Evolutionary conservation across 305 asterid species (phyloP).

Genomic region (Solanum hybrid): DNA sequence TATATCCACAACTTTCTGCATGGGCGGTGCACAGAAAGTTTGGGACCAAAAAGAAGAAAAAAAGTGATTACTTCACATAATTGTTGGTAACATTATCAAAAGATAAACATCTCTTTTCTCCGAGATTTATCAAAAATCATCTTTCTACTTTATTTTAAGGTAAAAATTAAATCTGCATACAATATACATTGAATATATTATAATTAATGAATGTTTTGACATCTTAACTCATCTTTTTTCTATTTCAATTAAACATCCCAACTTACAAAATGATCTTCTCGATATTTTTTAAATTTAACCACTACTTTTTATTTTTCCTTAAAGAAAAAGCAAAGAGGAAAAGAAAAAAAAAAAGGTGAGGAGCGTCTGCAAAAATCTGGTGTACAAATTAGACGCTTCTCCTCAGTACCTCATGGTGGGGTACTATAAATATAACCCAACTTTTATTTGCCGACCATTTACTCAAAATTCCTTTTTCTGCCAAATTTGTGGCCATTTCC

Average conservation of each 20-base stretch:
- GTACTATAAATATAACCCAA: background rate
- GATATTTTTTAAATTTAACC: no score
- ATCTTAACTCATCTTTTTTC: no score
- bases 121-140: no score
- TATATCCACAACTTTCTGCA: background rate
- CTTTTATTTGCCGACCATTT: conserved; percentile 5
- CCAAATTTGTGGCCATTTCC: background rate
- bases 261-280: background rate
- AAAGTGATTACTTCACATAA: background rate
- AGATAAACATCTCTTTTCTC: no score
- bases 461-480: background rate
- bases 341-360: background rate
- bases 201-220: no score
- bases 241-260: no score
- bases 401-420: background rate
- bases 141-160: no score
- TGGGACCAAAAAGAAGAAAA: background rate
- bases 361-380: background rate
- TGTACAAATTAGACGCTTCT: conserved; percentile 5
- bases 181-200: no score
- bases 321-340: no score
- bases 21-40: background rate
- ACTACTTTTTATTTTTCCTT: no score
- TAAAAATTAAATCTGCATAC: no score
- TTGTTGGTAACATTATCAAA: background rate